Evolutionary conservation across 768 basidiomycete species (phyloP), one percentile per base, ranked within the genome.

Genomic region (Boletellus ananas): DNA sequence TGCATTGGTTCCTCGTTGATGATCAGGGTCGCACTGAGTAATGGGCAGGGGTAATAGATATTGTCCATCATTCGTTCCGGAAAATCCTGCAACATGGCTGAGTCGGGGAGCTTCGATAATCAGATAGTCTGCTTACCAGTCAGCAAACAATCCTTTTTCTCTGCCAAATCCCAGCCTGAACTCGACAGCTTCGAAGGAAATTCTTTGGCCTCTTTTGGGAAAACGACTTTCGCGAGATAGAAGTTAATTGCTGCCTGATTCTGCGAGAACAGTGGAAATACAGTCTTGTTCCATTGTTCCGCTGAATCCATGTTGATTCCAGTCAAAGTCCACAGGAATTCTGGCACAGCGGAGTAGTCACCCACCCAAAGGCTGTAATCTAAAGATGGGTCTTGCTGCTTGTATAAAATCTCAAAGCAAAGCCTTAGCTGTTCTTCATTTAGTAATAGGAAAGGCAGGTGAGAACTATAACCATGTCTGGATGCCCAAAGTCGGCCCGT

Each of bases 161-260:
- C 52, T 9, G 34, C 43, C 10, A 53, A 8, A 34, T 53, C 52
- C 47, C 52, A 53, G 9, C 43, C 45, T 2, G 56, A 59, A 18
- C 56, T 54, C 14, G 61, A 45, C 14, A 66, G 31, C 7, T 43
- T 52, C 14, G 6, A 56, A 46, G 34, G 68, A 51, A 33, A 70
- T 56, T 18, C 58, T 43, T 51, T 66, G 3, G 37, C 38, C 21
- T 73, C 69, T 31, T 67, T 74, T 4, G 78, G 79, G 49, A 80
- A 79, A 10, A 80, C 79, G 2, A 74, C 56, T 14, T 65, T 58
- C 0, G 72, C 59, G 14, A 80, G 63, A 58, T 68, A 80, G 58
- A 80, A 80, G 38, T 80, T 67, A 13, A 66, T 48, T 4, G 57
- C 52, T 3, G 46, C 47, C 27, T 52, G 50, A 45, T 65, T 65